These are phyloP conservation scores for Fraxinus excelsior DNA, from an alignment of 257 asterid genomes.

Conservation along the genomic window DNA sequence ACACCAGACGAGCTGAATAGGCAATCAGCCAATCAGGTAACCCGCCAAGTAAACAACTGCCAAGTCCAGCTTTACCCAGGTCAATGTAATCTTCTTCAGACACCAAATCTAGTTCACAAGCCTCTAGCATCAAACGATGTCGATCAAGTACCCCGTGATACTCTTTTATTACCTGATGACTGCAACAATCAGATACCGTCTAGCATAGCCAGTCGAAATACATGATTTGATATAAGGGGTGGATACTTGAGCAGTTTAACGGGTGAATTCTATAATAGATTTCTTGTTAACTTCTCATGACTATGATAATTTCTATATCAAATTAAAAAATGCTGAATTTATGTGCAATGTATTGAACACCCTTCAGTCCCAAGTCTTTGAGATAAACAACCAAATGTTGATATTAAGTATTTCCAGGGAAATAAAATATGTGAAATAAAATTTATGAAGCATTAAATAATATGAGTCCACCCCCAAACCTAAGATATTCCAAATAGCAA, in stretches of 20 bases:
- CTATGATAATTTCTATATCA: no score
- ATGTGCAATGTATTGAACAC: no score
- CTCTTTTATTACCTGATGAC: constrained; percentile 73
- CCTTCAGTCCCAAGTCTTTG: no score
- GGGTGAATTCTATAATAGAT: no score
- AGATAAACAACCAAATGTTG: no score
- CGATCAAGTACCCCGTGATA: constrained; percentile 90
- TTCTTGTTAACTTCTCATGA: no score
- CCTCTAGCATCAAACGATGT: constrained; percentile 80
- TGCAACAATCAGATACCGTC: constrained; percentile 19
- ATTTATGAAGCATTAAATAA: background rate
- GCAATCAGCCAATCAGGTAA: constrained; percentile 97
- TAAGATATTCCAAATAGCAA: background rate
- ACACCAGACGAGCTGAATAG: constrained; percentile 88
- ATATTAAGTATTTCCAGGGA: background rate
- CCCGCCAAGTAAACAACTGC: constrained; percentile 98
- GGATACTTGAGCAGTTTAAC: no score
- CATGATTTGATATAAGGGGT: background rate
- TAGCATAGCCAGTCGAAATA: background rate
- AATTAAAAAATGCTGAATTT: no score
- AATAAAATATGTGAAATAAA: background rate
- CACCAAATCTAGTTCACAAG: constrained; percentile 84
- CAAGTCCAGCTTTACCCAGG: constrained; percentile 92
- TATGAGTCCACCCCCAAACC: background rate
- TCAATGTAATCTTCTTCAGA: constrained; percentile 95